Base-by-base conservation (phyloP, 305 asterid genomes). In the Ajuga reptans region DNA sequence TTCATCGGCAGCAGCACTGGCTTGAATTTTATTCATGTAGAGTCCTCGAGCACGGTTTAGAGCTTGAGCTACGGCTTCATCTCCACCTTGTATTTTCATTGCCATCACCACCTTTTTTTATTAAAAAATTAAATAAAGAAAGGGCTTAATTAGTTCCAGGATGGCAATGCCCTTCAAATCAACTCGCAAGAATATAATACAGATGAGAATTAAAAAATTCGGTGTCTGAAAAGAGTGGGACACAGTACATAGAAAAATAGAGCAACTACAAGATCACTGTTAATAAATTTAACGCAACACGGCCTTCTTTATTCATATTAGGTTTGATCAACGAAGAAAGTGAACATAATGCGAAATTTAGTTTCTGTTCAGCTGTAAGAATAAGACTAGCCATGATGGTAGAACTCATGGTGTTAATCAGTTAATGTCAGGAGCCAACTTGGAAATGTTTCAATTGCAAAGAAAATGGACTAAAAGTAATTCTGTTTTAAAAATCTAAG, bases 81-180 rank as follows among this genome's bases (percentile, higher is more conserved):
- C 96, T 60, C 98, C 98, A 0, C 92, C 94, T 82, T 72, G 84
- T 68, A 80, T 49, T 83, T 84, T 89, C 90, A 89, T 87, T 24
- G 95, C 98, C 77, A 75, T 81, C 68, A 89, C 83, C 71, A 91
- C 96, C 97, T 91, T 78, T 58, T 36, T 36, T 31, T 21, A 21
- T 31, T 31, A 31, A 31, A 69, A 11, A n/a, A n/a, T n/a, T n/a
- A n/a, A n/a, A n/a, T n/a, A 71, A 36, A 61, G 60, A 46, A 52
- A 60, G 3, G 2, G 16, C 17, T 4, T 5, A 47, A 33, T 67
- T 57, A 52, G 64, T 11, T 49, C 46, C 39, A 68, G 36, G 34
- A 42, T 15, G 10, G 21, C 33, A n/a, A 50, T 29, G 58, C 53
- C 45, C 37, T 54, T 50, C 63, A 63, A 34, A 33, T 39, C 43